Conservation (phyloP, 2,329 filamentous ascomycete species). For the Coleophoma cylindrospora region DNA sequence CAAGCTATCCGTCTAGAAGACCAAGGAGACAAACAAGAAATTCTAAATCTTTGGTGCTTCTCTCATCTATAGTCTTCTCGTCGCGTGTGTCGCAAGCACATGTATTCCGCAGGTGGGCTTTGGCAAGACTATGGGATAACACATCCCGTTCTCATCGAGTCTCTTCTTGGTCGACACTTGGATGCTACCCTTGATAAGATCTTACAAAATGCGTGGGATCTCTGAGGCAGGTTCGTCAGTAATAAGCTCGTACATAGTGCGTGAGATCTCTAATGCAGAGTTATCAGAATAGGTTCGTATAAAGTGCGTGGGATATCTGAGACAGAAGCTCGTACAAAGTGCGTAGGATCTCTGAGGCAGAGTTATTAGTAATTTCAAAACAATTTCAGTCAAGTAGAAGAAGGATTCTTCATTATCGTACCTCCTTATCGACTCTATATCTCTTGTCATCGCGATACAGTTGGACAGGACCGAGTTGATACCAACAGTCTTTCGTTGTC, state of each 20-base stretch:
- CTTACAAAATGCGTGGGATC: slow-evolving; percentile 9
- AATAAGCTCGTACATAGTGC: too few relatives aligned
- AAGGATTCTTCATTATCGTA: slow-evolving; percentile 3
- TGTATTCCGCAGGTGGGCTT: slow-evolving; percentile 3
- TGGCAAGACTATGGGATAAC: slow-evolving; percentile 17
- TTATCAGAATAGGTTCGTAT: too few relatives aligned
- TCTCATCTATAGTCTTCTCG: too few relatives aligned
- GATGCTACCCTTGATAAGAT: slow-evolving; percentile 15
- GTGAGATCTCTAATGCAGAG: too few relatives aligned
- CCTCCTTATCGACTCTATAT: slow-evolving; percentile 20
- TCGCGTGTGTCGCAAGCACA: neutral
- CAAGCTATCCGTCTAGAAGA: too few relatives aligned
- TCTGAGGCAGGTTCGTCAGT: too few relatives aligned
- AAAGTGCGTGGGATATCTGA: too few relatives aligned
- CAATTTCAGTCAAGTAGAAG: slow-evolving; percentile 20
- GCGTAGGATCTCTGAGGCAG: too few relatives aligned
- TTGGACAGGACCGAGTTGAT: slow-evolving; percentile 18
- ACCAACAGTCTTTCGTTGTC: slow-evolving; percentile 1
- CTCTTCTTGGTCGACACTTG: slow-evolving; percentile 7
- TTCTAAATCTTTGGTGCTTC: too few relatives aligned
- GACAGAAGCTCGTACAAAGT: too few relatives aligned
- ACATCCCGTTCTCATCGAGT: slow-evolving; percentile 15
- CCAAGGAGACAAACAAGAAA: too few relatives aligned
- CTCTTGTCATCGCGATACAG: slow-evolving; percentile 15
- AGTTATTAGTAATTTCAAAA: slow-evolving; percentile 22